Conservation (phyloP, 148 eudicot genomes). For the Fallopia convolvulus region DNA sequence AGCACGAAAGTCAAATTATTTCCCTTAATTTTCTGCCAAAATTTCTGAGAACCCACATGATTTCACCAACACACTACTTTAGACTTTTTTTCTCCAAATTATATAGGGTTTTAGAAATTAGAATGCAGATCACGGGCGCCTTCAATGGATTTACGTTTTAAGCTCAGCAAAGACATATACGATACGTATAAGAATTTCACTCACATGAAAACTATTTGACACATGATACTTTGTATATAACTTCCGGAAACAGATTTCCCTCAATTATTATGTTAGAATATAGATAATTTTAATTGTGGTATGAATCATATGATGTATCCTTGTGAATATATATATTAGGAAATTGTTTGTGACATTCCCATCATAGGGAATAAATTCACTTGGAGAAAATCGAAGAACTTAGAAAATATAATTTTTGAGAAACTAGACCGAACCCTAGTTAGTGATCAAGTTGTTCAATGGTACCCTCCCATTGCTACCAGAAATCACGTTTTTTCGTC, state of each 20-base stretch:
- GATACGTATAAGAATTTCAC: neutral
- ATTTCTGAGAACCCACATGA: neutral
- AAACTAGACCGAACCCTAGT: too few relatives aligned
- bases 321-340: neutral
- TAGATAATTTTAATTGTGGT: neutral
- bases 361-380: too few relatives aligned
- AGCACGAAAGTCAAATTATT: neutral
- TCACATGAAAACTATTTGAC: neutral
- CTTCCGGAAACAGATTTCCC: neutral
- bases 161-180: neutral
- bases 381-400: too few relatives aligned
- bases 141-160: neutral
- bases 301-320: neutral
- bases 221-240: neutral
- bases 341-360: too few relatives aligned
- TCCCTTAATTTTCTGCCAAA: slow-evolving; percentile 6
- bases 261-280: neutral
- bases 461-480: too few relatives aligned
- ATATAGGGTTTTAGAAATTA: neutral
- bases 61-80: neutral
- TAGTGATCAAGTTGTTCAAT: too few relatives aligned
- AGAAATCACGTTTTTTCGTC: too few relatives aligned
- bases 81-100: neutral
- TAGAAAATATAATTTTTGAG: too few relatives aligned
- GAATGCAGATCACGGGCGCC: slow-evolving; percentile 9